Conservation (phyloP, 164 flowering plant species). For the Sedum album region DNA sequence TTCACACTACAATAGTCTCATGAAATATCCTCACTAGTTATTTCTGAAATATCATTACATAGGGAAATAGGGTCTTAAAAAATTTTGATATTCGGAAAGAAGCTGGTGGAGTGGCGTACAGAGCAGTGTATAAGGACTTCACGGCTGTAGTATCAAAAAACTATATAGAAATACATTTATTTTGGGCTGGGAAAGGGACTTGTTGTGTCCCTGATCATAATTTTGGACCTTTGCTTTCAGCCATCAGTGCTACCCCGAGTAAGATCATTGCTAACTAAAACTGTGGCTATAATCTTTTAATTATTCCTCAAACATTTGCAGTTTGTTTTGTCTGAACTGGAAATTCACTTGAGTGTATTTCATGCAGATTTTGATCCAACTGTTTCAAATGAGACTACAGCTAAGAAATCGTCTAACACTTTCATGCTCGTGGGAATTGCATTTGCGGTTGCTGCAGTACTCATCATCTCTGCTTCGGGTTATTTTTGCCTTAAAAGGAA, state of each 20-base stretch:
- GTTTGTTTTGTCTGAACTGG: not conserved
- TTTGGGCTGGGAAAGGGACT: constrained; percentile 17
- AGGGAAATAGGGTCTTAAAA: not conserved
- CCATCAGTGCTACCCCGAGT: not conserved
- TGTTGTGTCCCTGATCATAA: not conserved
- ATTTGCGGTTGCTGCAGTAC: not conserved
- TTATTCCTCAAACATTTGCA: not conserved
- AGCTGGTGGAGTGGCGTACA: constrained; percentile 18
- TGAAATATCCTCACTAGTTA: not conserved
- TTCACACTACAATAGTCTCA: not conserved
- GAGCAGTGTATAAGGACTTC: constrained; percentile 12
- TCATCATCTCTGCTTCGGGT: not conserved
- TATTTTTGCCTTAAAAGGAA: constrained; percentile 5
- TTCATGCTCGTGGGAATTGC: constrained; percentile 15
- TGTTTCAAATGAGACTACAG: not conserved
- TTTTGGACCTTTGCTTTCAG: constrained; percentile 6
- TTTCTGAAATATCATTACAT: not conserved
- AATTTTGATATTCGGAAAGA: constrained; percentile 16
- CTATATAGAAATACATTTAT: constrained; percentile 22
- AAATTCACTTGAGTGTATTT: not conserved
- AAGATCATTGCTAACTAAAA: not conserved
- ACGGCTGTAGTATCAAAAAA: constrained; percentile 11
- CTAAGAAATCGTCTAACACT: not conserved
- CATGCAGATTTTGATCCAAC: constrained; percentile 23
- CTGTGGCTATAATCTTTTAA: not conserved